Percentiles rank a stretch among this genome's conserved stretches.
Conservation (phyloP, 768 basidiomycete genomes). For the Saitozyma podzolica region DNA sequence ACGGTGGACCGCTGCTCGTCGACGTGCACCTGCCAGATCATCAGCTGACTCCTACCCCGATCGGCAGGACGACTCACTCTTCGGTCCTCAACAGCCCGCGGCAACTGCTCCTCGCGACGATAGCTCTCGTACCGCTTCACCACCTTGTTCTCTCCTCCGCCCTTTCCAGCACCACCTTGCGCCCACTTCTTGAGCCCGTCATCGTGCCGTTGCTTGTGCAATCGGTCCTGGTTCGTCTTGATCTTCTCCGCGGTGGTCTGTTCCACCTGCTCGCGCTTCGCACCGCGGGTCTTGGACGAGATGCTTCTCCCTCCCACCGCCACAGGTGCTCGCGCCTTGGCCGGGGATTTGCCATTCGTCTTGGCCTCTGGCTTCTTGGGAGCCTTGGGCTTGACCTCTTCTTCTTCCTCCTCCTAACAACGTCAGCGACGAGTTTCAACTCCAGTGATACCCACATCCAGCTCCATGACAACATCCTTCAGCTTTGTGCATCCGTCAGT, state of each 20-base stretch:
- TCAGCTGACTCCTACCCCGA: neutral
- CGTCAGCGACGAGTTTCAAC: constrained; percentile 23
- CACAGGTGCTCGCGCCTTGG: constrained; percentile 37
- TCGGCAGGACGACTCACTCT: constrained; percentile 61
- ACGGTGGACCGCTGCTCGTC: constrained; percentile 89
- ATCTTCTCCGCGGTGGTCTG: constrained; percentile 74
- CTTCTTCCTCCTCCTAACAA: constrained; percentile 55
- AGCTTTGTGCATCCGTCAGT: constrained; percentile 81
- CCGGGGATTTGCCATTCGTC: constrained; percentile 36
- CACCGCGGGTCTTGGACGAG: constrained; percentile 81
- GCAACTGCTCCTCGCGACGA: constrained; percentile 87
- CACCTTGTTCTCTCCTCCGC: constrained; percentile 82
- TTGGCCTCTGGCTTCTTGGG: constrained; percentile 62
- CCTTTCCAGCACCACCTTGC: constrained; percentile 71
- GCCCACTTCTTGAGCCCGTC: constrained; percentile 82
- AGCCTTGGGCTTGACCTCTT: constrained; percentile 14
- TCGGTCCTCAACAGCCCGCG: constrained; percentile 74
- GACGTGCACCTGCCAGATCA: constrained; percentile 68
- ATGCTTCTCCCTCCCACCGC: constrained; percentile 81
- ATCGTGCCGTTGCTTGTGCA: constrained; percentile 73
- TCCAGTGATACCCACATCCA: constrained; percentile 26
- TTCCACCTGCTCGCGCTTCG: constrained; percentile 76
- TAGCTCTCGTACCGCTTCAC: constrained; percentile 98
- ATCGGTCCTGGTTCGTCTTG: constrained; percentile 79
- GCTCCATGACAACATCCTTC: constrained; percentile 70